Base-by-base conservation (phyloP, 768 basidiomycete species). In the Hortiboletus flavorubellus region DNA sequence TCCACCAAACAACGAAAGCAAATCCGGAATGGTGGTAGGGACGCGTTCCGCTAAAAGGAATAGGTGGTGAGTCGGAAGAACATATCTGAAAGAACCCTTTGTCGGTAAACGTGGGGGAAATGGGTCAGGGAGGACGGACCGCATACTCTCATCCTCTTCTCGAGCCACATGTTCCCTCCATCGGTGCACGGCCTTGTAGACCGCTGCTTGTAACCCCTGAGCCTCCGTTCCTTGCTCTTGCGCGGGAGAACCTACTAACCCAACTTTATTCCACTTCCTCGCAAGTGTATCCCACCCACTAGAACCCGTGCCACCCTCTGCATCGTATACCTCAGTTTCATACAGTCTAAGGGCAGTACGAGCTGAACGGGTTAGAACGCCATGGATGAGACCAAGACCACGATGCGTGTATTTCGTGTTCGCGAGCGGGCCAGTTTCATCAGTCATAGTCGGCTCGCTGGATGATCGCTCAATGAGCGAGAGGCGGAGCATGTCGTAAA, bases 401-500 rank as follows among this genome's bases (percentile, higher is more conserved):
- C 68, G 64, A 26, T 67, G 39, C 45, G 44, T 55, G 55, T 41
- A 46, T 8, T 53, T 49, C 21, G 41, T 16, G 21, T 49, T 42
- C 11, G 21, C 15, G 14, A 45, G n/a, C 29, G 55, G 40, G 31
- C 46, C 34, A 16, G 38, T 60, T 53, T 59, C 60, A 44, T 65
- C 55, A 45, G 60, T 57, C 15, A 63, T 54, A 40, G 64, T 56
- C 16, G 62, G 53, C 69, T 65, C 15, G 63, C 70, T 12, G 76
- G 68, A 64, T n/a, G 71, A 72, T n/a, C 82, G 82, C 66, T 89
- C 86, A n/a, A 95, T 75, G 11, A 97, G 87, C 1, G 88, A 87
- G 65, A 91, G 89, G 12, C 93, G 89, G 6, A 98, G 82, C 61
- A 86, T 83, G 72, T 98, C 94, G 70, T 94, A 98, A 64, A 98